Evolutionary conservation across 306 rosid species (phyloP), one percentile per base, ranked within the genome.

Genomic region (Casuarina equisetifolia): DNA sequence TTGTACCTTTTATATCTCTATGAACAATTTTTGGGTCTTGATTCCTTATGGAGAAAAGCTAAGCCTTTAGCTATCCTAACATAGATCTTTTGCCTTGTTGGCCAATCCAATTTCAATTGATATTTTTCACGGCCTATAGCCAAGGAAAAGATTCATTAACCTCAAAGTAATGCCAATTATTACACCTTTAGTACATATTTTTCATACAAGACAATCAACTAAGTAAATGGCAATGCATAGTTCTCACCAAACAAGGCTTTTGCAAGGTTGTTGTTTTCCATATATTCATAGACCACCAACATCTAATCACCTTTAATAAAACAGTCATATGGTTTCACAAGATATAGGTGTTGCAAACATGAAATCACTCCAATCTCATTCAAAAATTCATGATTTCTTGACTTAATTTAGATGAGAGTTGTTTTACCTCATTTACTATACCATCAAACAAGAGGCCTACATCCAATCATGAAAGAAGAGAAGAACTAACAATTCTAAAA

Each of bases 11-110:
- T 4, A 57, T 57, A 9, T 57, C 63, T 6, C 63, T 57, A 38
- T 57, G 63, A 57, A 57, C 38, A 20, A 20, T 57, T 38, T 38
- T 57, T 57, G 63, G 19, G 63, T 20, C 12, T 20, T 4, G 39
- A 57, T 20, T 57, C 63, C 2, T 57, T 38, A 20, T 57, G 63
- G 0, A 57, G 63, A 57, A 20, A 57, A 57, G 63, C 39, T 57
- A 57, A 19, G 6, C 63, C 63, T 20, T 57, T 20, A 20, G 63
- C 63, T 57, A 57, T 57, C 20, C 63, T 38, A 57, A 57, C 63
- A 57, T 11, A 57, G 9, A 57, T 20, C 80, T 46, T 46, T 11
- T 46, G 90, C 93, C 81, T 92, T 92, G 76, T 43, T 61, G 25
- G 79, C 75, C 63, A 57, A 4, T 57, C 38, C 63, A 57, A 57